Base-by-base conservation (phyloP, 1,139 yeast species). In the Saccharomyces hybrid region DNA sequence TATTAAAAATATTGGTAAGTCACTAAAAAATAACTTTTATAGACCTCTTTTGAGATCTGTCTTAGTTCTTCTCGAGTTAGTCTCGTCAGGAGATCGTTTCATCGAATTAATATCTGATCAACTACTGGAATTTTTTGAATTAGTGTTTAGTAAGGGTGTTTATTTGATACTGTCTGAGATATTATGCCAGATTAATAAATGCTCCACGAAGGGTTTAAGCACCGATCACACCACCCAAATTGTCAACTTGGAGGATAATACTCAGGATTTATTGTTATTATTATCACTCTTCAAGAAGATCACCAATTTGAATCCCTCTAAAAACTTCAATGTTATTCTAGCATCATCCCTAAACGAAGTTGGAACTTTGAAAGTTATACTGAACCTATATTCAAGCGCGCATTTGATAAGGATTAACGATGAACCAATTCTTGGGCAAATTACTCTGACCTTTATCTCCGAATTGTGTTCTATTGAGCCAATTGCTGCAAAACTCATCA, bases 351-450 rank as follows among this genome's bases (percentile, higher is more conserved):
- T 88, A 54, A 74, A 76, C 32, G 83, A 81, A 28, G 75, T 79
- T 31, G 89, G 84, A 1, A 80, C 89, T 0, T 75, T 86, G 34
- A 78, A 81, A 52, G 76, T 87, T 0, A 76, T 88, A 31, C 70
- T 88, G 62, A 81, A 82, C 55, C 73, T 88, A 14, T 89, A 83
- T 66, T 79, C 93, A 0, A 81, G 83, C 55, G 81, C 95, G 0
- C 87, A 86, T 62, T 70, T 81, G 48, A 74, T 85, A 46, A 80
- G 79, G 57, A 73, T 82, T 2, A 80, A 82, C 56, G 81, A 78
- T 34, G 95, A 87, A 53, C 81, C 81, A 34, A 74, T 84, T 0
- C 82, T 85, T 66, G 95, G 95, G 0, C 93, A 87, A 58, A 71
- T 88, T 51, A 76, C 91, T 29, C 73, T 91, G 59, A 78, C 82